Evolutionary conservation across 2,329 filamentous ascomycete species (phyloP).

Genomic region (Xylogone sp.): DNA sequence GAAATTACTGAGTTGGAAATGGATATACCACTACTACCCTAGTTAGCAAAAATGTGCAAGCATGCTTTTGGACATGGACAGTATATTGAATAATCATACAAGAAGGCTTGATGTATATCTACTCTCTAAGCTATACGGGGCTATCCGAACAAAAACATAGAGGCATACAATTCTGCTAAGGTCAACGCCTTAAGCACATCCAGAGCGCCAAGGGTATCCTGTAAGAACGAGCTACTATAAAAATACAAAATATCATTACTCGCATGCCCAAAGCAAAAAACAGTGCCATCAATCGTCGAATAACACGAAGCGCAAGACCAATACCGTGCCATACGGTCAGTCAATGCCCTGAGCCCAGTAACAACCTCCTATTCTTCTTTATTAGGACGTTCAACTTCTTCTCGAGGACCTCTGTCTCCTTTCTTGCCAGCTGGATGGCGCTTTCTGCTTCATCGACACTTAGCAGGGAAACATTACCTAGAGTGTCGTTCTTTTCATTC

Average conservation of each 20-base stretch:
- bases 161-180: too few relatives aligned
- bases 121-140: too few relatives aligned
- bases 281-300: background rate
- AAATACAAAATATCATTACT: background rate
- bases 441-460: constrained; percentile 61
- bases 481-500: constrained; percentile 21
- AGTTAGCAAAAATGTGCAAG: too few relatives aligned
- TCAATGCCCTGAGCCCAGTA: constrained; percentile 37
- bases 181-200: background rate
- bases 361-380: constrained; percentile 54
- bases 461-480: constrained; percentile 43
- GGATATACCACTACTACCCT: too few relatives aligned
- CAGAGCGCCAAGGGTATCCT: background rate
- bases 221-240: background rate
- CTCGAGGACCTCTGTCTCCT: constrained; percentile 60
- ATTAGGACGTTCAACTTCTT: constrained; percentile 57
- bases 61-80: too few relatives aligned
- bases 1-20: too few relatives aligned
- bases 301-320: background rate
- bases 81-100: too few relatives aligned
- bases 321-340: constrained; percentile 3
- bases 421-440: constrained; percentile 44
- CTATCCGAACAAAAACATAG: too few relatives aligned
- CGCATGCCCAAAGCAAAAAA: background rate
- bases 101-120: too few relatives aligned